Evolutionary conservation across 306 rosid genomes (phyloP).

Genomic region (Dryas alaskensis): DNA sequence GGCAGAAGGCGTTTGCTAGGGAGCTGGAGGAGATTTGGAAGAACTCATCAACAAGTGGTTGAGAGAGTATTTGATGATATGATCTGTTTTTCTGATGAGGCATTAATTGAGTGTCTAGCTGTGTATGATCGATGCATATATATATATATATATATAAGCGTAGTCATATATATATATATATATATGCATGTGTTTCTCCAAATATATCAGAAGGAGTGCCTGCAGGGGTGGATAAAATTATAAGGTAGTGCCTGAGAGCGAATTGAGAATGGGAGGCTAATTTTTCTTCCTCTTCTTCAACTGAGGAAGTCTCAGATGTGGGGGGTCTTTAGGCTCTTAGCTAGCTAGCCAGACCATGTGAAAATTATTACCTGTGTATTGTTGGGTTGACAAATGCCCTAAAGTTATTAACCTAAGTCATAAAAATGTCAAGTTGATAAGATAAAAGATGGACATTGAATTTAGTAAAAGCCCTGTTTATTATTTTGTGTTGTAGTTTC

Average conservation of each 20-base stretch:
- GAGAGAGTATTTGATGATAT: not conserved
- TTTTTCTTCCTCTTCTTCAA: constrained; percentile 7
- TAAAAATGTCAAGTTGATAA: not conserved
- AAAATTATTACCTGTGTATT: not conserved
- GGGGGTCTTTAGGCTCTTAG: not conserved
- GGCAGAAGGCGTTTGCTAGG: constrained; percentile 67
- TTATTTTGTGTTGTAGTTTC: not conserved
- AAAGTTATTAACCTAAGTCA: not conserved
- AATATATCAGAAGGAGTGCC: not conserved
- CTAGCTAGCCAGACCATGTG: not conserved
- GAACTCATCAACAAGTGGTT: constrained; percentile 28
- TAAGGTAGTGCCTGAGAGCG: not conserved
- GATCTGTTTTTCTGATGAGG: too few species aligned
- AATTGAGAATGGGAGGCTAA: constrained; percentile 2
- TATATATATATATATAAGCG: not conserved
- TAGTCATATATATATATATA: too few species aligned
- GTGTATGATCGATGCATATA: too few species aligned
- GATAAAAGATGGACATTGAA: not conserved
- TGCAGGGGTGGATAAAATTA: not conserved
- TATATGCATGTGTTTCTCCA: not conserved
- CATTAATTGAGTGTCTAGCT: too few species aligned
- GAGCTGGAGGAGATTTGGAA: constrained; percentile 84
- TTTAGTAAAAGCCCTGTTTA: not conserved
- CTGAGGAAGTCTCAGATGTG: not conserved
- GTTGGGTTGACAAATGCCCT: not conserved